Conservation (phyloP, 768 basidiomycete species). For the Auricularia sp. region DNA sequence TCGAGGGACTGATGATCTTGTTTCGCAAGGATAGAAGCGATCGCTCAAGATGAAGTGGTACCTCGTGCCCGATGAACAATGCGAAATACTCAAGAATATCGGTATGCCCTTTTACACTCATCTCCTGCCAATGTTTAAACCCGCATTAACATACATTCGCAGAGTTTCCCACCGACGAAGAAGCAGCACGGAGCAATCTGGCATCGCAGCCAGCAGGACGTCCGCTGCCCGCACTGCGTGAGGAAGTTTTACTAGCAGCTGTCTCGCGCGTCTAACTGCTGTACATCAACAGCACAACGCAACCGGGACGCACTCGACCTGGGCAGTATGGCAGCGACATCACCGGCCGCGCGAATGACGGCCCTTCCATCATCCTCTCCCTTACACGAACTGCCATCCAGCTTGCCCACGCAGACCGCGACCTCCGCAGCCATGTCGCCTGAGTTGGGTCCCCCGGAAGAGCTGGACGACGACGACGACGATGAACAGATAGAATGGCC, state of each 20-base stretch:
- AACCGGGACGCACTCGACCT: neutral
- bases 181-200: neutral
- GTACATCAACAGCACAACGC: neutral
- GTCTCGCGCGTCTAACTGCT: too few relatives aligned
- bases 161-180: neutral
- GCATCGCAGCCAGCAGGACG: neutral
- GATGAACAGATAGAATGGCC: neutral
- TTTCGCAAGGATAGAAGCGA: neutral
- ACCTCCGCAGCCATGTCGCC: too few relatives aligned
- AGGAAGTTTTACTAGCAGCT: neutral
- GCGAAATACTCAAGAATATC: neutral
- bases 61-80: neutral
- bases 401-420: neutral
- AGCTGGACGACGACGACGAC: neutral
- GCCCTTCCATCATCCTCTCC: neutral
- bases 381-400: neutral
- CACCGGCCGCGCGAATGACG: neutral
- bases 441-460: neutral
- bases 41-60: neutral
- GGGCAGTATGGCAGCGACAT: neutral
- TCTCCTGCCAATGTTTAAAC: too few relatives aligned
- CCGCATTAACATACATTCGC: neutral
- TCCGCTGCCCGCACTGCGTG: neutral
- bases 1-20: neutral
- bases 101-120: neutral